Evolutionary conservation across 2,329 filamentous ascomycete genomes (phyloP).

Genomic region (Pleurostoma richardsiae): DNA sequence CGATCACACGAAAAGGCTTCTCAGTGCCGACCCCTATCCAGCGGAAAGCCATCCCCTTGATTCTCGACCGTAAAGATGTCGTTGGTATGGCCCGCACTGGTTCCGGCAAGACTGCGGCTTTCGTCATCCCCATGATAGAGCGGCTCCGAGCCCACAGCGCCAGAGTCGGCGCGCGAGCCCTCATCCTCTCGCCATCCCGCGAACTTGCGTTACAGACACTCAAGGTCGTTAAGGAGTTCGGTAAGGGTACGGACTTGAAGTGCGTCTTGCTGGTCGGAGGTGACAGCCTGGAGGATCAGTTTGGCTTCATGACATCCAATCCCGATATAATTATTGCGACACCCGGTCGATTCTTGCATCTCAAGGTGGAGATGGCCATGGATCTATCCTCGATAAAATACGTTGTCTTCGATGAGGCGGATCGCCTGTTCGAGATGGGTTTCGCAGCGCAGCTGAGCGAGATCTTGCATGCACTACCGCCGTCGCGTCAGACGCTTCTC

Average conservation of each 20-base stretch:
- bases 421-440: conserved; percentile 97
- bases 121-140: conserved; percentile 98
- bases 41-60: conserved; percentile 88
- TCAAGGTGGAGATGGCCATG: conserved; percentile 94
- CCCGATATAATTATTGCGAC: conserved; percentile 98
- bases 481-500: conserved; percentile 80
- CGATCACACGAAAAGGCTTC: conserved; percentile 91
- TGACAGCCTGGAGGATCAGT: conserved; percentile 94
- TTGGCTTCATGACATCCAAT: conserved; percentile 85
- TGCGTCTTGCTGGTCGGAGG: conserved; percentile 89
- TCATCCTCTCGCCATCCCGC: conserved; percentile 88
- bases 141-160: conserved; percentile 83
- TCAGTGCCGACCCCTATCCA: conserved; percentile 96
- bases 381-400: conserved; percentile 90
- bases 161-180: conserved; percentile 76
- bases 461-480: conserved; percentile 83
- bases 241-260: conserved; percentile 84
- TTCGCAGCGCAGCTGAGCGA: conserved; percentile 91
- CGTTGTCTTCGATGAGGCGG: conserved; percentile 95
- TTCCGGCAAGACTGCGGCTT: conserved; percentile 96
- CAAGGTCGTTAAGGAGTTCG: conserved; percentile 93
- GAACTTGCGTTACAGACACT: conserved; percentile 92
- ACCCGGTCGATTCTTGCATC: conserved; percentile 89
- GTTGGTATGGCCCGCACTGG: conserved; percentile 99
- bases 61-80: conserved; percentile 89